Base-by-base conservation (phyloP, 352 stramenopile species). In the Pythium sp. region DNA sequence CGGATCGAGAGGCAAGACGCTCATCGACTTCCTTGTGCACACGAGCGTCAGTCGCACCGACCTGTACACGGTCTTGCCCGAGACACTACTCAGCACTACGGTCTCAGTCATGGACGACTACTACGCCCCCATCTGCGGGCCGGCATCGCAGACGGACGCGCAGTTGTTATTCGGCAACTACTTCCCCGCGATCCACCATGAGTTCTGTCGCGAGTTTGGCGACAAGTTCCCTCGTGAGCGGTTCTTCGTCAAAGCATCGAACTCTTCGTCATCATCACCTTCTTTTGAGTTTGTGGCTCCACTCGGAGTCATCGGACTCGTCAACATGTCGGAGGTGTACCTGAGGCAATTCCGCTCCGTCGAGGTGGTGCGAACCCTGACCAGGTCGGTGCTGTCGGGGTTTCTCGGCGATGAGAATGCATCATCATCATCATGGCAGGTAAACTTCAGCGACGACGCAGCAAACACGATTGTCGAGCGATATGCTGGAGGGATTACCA, bases 151-250 rank as follows among this genome's bases (percentile, higher is more conserved):
- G n/a, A 75, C 73, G 1, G n/a, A 63, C 8, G 53, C 76, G 5
- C 76, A 79, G 34, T 59, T 78, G 22, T 56, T 80, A 12, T 83
- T 83, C 56, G 76, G 76, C 6, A 75, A 75, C 46, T 81, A 72
- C 66, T 83, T 83, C 32, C 76, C 73, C 14, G 28, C 15, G 18
- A 78, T 82, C 36, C 65, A 28, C 15, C 76, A 82, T 55, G 76
- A 80, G 12, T 82, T 82, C 38, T 82, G 76, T 20, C 64, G 66
- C 7, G 73, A 82, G n/a, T 82, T 77, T n/a, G 41, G 71, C 61
- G 58, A 67, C 20, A 58, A 41, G 2, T 82, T 82, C 59, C 67
- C 73, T 26, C 65, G 49, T n/a, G 51, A 76, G 36, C 76, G 76
- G 20, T 82, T 80, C 53, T 82, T 80, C 55, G 77, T 11, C 55